Conservation (phyloP, 1,139 yeast species). For the Candida frijolesensis region DNA sequence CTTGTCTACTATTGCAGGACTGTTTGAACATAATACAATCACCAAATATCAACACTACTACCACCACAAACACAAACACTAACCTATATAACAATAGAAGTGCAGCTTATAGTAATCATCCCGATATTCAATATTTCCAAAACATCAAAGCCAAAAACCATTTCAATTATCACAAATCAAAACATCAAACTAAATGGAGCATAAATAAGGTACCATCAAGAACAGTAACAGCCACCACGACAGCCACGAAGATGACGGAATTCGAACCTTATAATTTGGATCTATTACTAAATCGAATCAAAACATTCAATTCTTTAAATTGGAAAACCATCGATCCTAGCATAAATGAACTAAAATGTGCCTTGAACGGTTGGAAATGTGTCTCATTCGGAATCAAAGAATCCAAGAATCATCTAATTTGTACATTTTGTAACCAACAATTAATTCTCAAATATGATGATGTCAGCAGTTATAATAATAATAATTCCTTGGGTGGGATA, state of each 20-base stretch:
- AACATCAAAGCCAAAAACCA: constrained; percentile 39
- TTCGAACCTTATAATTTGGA: constrained; percentile 40
- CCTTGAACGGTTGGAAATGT: constrained; percentile 47
- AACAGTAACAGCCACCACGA: background rate
- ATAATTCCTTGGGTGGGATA: background rate
- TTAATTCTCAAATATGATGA: constrained; percentile 30
- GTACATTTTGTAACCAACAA: constrained; percentile 36
- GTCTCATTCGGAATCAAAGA: constrained; percentile 27
- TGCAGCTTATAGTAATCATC: constrained; percentile 26
- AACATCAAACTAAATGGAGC: constrained; percentile 18
- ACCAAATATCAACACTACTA: constrained; percentile 21
- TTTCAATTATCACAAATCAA: constrained; percentile 37
- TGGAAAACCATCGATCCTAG: constrained; percentile 24
- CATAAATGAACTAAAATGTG: constrained; percentile 40
- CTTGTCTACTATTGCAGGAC: constrained; percentile 30
- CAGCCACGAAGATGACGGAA: constrained; percentile 17
- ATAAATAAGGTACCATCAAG: constrained; percentile 15
- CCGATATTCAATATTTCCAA: constrained; percentile 44
- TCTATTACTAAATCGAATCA: constrained; percentile 29
- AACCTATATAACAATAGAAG: background rate
- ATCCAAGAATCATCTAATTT: constrained; percentile 35
- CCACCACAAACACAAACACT: background rate
- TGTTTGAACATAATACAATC: constrained; percentile 30
- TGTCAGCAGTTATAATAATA: constrained; percentile 2
- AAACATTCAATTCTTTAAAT: constrained; percentile 35